A percentile compares a stretch with the other conserved stretches of the same genome.
Evolutionary conservation across 306 rosid genomes (phyloP).

Genomic region (Gastrolobium villosum): DNA sequence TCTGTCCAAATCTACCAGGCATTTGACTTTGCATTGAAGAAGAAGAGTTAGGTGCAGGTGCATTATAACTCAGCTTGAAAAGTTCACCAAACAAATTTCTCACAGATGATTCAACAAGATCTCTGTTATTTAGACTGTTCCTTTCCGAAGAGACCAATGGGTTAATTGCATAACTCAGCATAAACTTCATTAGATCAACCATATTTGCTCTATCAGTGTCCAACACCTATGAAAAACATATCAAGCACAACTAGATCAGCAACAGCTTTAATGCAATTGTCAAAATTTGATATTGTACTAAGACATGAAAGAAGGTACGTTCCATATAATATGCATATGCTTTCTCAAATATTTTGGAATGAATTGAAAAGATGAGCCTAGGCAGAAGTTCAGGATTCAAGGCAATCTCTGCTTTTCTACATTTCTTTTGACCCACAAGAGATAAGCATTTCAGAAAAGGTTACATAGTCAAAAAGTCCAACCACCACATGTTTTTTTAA

Average conservation of each 20-base stretch:
- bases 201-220: slow-evolving; percentile 71
- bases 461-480: slow-evolving; percentile 3
- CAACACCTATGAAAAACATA: slow-evolving; percentile 56
- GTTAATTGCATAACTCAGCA: slow-evolving; percentile 83
- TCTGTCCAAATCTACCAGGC: slow-evolving; percentile 57
- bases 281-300: slow-evolving; percentile 14
- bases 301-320: slow-evolving; percentile 34
- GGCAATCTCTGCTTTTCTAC: slow-evolving; percentile 12
- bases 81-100: slow-evolving; percentile 75
- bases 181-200: slow-evolving; percentile 90
- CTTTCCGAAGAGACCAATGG: slow-evolving; percentile 59
- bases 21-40: slow-evolving; percentile 59
- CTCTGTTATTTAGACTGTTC: slow-evolving; percentile 57
- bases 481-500: slow-evolving; percentile 9
- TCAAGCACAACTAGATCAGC: slow-evolving; percentile 41
- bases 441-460: slow-evolving; percentile 19
- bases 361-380: slow-evolving; percentile 19
- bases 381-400: slow-evolving; percentile 18
- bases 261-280: slow-evolving; percentile 9
- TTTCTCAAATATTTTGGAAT: slow-evolving; percentile 28
- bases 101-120: slow-evolving; percentile 75
- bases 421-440: slow-evolving; percentile 10
- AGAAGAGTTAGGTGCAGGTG: slow-evolving; percentile 57
- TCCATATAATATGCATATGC: neutral
- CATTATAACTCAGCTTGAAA: slow-evolving; percentile 68